These are phyloP conservation scores for Barnettozyma populi DNA, from an alignment of 805 yeast genomes.

Conservation along the genomic window DNA sequence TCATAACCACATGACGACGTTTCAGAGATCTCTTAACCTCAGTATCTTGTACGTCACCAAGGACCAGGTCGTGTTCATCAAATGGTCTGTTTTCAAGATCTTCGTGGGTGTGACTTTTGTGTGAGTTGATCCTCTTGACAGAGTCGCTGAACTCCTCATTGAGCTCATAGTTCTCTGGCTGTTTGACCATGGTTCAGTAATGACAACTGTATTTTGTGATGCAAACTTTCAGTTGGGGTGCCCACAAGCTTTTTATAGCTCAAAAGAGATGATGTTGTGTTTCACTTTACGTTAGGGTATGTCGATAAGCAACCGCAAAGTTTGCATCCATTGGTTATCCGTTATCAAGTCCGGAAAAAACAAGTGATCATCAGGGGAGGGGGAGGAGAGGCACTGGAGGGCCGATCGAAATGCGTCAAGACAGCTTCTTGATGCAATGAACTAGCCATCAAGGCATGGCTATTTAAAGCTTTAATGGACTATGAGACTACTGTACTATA, in stretches of 20 bases:
- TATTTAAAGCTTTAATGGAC: too few relatives aligned
- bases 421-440: too few relatives aligned
- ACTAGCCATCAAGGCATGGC: too few relatives aligned
- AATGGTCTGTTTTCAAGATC: constrained; percentile 2
- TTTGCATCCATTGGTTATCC: background rate
- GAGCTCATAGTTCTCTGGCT: background rate
- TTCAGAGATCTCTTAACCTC: constrained; percentile 7
- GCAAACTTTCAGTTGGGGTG: background rate
- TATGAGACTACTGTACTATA: too few relatives aligned
- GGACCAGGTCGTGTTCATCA: constrained; percentile 4
- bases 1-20: constrained; percentile 10
- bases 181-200: background rate
- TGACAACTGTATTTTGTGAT: background rate
- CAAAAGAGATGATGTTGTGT: background rate
- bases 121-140: background rate
- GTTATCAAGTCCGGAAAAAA: background rate
- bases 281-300: too few relatives aligned
- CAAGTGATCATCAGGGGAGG: background rate
- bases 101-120: constrained; percentile 1
- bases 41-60: constrained; percentile 3
- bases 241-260: background rate
- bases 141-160: background rate
- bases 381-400: too few relatives aligned
- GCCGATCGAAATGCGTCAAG: too few relatives aligned
- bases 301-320: too few relatives aligned